A percentile compares a stretch with the other conserved stretches of the same genome.
Conservation (phyloP, 805 yeast species). For the Candida mattraensis region DNA sequence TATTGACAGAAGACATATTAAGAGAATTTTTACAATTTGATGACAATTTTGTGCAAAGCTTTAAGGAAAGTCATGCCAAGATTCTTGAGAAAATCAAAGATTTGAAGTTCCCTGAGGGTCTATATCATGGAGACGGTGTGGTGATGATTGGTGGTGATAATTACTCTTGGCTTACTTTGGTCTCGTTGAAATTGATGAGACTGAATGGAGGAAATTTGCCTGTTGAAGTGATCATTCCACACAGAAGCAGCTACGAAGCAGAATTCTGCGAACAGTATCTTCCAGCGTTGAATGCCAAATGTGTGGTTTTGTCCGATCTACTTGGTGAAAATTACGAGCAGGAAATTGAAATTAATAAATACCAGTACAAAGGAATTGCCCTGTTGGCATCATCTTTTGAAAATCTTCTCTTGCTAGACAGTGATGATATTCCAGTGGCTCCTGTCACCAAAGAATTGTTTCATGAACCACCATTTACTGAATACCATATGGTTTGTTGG, state of each 20-base stretch:
- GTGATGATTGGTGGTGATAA: conserved; percentile 65
- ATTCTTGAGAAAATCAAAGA: conserved; percentile 44
- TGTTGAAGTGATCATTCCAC: conserved; percentile 41
- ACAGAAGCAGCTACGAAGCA: conserved; percentile 37
- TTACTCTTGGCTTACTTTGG: conserved; percentile 49
- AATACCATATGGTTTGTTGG: conserved; percentile 56
- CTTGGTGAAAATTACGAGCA: conserved; percentile 33
- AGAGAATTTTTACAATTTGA: conserved; percentile 39
- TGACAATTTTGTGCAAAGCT: conserved; percentile 39
- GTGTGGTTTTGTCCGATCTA: conserved; percentile 40
- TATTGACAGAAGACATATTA: conserved; percentile 17
- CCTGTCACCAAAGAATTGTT: conserved; percentile 56
- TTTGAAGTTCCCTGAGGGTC: conserved; percentile 27
- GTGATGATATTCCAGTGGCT: conserved; percentile 46
- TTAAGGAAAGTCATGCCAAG: conserved; percentile 45
- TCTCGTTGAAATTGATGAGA: conserved; percentile 46
- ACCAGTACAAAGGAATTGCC: conserved; percentile 40
- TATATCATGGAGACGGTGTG: conserved; percentile 53
- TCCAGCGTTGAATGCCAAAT: conserved; percentile 41
- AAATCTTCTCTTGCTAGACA: conserved; percentile 44
- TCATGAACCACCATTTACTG: conserved; percentile 41
- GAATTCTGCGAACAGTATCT: conserved; percentile 39
- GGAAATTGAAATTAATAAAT: conserved; percentile 29
- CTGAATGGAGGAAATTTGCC: conserved; percentile 49
- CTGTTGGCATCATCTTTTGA: conserved; percentile 47